These are phyloP conservation scores for Aspergillus pseudoglaucus DNA, from an alignment of 2,329 filamentous ascomycete genomes.

Conservation along the genomic window DNA sequence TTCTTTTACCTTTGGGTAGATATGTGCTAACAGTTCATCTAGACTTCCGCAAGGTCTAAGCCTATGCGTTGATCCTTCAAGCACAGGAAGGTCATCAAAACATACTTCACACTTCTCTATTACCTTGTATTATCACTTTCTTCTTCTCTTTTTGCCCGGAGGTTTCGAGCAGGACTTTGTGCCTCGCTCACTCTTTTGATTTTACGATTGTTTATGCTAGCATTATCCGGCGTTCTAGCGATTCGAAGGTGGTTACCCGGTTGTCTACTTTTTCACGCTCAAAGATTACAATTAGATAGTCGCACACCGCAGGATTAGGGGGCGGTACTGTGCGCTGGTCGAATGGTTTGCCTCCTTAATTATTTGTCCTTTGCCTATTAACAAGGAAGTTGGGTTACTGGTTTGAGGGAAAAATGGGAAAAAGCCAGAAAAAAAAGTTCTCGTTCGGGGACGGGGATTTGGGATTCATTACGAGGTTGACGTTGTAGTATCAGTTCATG, in stretches of 20 bases:
- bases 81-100: conserved; percentile 20
- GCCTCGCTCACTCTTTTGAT: conserved; percentile 12
- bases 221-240: conserved; percentile 43
- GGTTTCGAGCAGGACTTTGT: conserved; percentile 7
- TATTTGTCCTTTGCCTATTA: conserved; percentile 15
- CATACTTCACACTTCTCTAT: conserved; percentile 9
- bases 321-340: conserved; percentile 38
- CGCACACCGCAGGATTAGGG: conserved; percentile 31
- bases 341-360: conserved; percentile 37
- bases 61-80: not conserved
- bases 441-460: too few relatives aligned
- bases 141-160: conserved; percentile 10
- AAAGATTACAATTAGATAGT: conserved; percentile 35
- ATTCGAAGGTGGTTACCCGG: conserved; percentile 22
- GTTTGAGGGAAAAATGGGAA: conserved; percentile 15
- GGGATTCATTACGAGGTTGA: not conserved
- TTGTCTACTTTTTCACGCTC: conserved; percentile 11
- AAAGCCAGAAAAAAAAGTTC: not conserved
- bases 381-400: conserved; percentile 1
- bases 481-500: too few relatives aligned
- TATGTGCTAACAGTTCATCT: conserved; percentile 17
- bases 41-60: conserved; percentile 60
- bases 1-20: not conserved
- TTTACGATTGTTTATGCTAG: conserved; percentile 35
- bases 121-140: conserved; percentile 21